These are phyloP conservation scores for Leucocoprinus gongylophorus DNA, from an alignment of 1,284 basidiomycete species.

Conservation along the genomic window DNA sequence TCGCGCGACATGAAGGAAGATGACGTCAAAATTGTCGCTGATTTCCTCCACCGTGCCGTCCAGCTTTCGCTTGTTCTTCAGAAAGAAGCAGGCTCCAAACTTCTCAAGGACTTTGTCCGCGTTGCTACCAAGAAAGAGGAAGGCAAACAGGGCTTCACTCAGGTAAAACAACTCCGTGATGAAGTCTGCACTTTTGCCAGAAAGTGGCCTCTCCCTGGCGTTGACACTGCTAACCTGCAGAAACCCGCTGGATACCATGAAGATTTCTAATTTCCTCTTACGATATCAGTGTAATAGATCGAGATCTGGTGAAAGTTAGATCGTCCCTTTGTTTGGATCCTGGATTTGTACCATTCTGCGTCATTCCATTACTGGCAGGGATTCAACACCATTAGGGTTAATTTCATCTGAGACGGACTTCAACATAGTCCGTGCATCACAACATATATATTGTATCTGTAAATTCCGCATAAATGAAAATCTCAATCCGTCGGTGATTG, in stretches of 20 bases:
- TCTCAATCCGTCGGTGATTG: not conserved
- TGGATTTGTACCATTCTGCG: not conserved
- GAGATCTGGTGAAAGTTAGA: not conserved
- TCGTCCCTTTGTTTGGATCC: not conserved
- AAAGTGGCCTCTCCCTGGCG: slow-evolving; percentile 90
- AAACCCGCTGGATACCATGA: slow-evolving; percentile 66
- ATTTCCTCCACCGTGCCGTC: slow-evolving; percentile 89
- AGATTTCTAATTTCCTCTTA: slow-evolving; percentile 6
- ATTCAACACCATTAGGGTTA: slow-evolving; percentile 13
- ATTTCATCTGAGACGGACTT: slow-evolving; percentile 7
- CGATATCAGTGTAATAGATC: too few relatives aligned
- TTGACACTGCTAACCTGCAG: slow-evolving; percentile 58
- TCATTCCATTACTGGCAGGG: not conserved
- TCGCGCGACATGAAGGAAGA: slow-evolving; percentile 90
- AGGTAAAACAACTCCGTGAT: slow-evolving; percentile 65
- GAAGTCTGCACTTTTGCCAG: slow-evolving; percentile 80
- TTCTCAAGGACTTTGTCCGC: slow-evolving; percentile 93
- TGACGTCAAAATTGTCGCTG: slow-evolving; percentile 83
- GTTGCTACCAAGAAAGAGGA: slow-evolving; percentile 69
- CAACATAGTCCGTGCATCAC: slow-evolving; percentile 11
- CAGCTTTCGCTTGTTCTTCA: slow-evolving; percentile 84
- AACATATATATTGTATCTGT: slow-evolving; percentile 4
- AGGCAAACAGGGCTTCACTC: slow-evolving; percentile 62
- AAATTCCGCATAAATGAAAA: slow-evolving; percentile 5
- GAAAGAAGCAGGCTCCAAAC: slow-evolving; percentile 91